Evolutionary conservation across 306 rosid genomes (phyloP), one percentile per base, ranked within the genome.

Genomic region (Sicyos edulis): DNA sequence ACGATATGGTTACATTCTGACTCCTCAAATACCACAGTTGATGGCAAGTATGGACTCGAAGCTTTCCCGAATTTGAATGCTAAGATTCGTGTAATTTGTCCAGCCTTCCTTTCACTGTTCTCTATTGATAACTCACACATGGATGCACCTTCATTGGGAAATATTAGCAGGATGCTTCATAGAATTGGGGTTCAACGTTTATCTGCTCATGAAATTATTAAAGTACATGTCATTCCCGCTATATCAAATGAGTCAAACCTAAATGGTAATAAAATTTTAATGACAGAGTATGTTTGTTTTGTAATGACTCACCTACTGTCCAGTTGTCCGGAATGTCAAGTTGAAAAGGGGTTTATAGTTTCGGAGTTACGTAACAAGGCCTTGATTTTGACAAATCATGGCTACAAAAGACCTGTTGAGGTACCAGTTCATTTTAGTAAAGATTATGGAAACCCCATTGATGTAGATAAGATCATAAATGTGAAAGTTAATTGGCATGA

Each of bases 171-270:
- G 70, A 77, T 92, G 83, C 91, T 92, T 74, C 80, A 76, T 64
- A 82, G 80, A 79, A 81, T 92, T 72, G 98, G 98, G 56, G 91
- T 90, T 76, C 96, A 90, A 60, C 85, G 70, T 77, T 82, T 92
- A 84, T 92, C 96, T 78, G 90, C 83, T 8, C 98, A 92, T 79
- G 98, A 88, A 77, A 87, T 92, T 82, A 81, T 92, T 62, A 90
- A 86, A 83, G 82, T 82, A 71, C 96, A 92, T 71, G 85, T 92
- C 83, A 79, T 92, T 75, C 96, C 96, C 49, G 85, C 88, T 47
- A 58, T 92, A 59, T 84, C 89, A 56, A 82, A 81, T 44, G 78
- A 75, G 51, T 75, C 71, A 71, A 75, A 82, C 78, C 72, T 74
- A 70, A 70, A 74, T 64, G 53, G 74, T 63, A 79, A 85, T 75